Conservation (phyloP, 306 rosid species). For the Trifolium subterraneum region DNA sequence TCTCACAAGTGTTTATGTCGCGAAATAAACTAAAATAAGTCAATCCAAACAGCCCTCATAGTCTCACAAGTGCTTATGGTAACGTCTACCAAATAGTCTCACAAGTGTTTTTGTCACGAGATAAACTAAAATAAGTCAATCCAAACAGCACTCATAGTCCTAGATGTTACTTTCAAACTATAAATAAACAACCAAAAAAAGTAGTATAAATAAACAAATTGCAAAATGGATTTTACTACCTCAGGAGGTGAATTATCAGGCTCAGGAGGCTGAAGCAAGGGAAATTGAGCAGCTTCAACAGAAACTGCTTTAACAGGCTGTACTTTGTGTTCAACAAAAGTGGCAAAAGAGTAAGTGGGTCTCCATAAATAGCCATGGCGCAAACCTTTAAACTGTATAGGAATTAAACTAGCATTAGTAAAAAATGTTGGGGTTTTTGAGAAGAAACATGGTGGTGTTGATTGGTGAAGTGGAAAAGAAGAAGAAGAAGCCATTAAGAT, state of each 20-base stretch:
- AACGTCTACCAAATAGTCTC: too few species aligned
- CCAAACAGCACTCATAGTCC: not conserved
- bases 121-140: not conserved
- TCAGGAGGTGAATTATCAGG: conserved; percentile 64
- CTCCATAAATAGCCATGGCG: conserved; percentile 53
- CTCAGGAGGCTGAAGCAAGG: conserved; percentile 63
- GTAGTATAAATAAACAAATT: not conserved
- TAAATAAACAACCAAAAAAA: conserved; percentile 8
- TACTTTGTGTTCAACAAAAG: conserved; percentile 42
- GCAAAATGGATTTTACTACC: conserved; percentile 53
- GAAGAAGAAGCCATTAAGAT: conserved; percentile 58
- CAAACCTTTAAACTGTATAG: conserved; percentile 56
- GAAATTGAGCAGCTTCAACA: conserved; percentile 59
- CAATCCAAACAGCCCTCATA: not conserved
- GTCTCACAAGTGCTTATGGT: not conserved
- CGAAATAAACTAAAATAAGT: too few species aligned
- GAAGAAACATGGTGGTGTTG: conserved; percentile 55
- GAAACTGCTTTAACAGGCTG: conserved; percentile 61
- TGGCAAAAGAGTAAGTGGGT: conserved; percentile 47
- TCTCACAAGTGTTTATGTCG: too few species aligned
- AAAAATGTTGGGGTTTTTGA: conserved; percentile 44
- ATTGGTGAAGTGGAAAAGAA: conserved; percentile 63
- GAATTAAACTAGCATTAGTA: conserved; percentile 13
- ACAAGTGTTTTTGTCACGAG: not conserved
- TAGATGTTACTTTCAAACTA: not conserved